Evolutionary conservation across 495 filamentous ascomycete species (phyloP).

Genomic region (Tuber umbilicatum): DNA sequence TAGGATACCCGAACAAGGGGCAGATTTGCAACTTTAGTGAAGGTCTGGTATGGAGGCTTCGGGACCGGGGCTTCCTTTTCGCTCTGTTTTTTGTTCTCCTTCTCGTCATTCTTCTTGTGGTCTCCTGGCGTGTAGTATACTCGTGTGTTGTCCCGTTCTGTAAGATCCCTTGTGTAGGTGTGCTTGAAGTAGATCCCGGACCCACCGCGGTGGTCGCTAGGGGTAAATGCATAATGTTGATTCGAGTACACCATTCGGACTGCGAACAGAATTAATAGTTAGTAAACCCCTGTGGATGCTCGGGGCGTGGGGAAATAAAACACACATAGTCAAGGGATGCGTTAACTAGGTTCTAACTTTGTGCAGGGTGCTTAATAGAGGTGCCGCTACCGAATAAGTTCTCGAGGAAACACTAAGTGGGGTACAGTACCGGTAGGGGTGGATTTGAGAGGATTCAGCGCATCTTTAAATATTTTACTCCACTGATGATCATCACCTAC

Average conservation of each 20-base stretch:
- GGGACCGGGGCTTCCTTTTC: background rate
- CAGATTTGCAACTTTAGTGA: constrained; percentile 45
- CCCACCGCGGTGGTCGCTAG: background rate
- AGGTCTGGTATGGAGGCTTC: background rate
- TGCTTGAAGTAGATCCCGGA: background rate
- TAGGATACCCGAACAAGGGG: constrained; percentile 51
- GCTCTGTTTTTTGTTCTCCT: background rate
- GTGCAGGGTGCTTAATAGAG: background rate
- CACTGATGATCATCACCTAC: background rate
- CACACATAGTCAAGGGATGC: background rate
- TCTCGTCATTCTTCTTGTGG: background rate
- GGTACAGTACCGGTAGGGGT: no score
- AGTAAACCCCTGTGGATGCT: background rate
- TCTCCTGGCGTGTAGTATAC: background rate
- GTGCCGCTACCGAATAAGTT: background rate
- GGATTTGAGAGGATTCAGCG: background rate
- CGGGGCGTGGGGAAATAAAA: background rate
- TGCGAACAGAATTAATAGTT: background rate
- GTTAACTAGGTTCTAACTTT: background rate
- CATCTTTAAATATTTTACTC: background rate
- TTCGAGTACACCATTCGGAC: background rate
- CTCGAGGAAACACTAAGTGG: background rate
- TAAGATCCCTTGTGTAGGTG: background rate
- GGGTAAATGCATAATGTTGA: background rate
- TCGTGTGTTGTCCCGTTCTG: background rate